phyloP scores from a whole-genome alignment of 352 stramenopile genomes.

The Globisporangium middletonii region DNA sequence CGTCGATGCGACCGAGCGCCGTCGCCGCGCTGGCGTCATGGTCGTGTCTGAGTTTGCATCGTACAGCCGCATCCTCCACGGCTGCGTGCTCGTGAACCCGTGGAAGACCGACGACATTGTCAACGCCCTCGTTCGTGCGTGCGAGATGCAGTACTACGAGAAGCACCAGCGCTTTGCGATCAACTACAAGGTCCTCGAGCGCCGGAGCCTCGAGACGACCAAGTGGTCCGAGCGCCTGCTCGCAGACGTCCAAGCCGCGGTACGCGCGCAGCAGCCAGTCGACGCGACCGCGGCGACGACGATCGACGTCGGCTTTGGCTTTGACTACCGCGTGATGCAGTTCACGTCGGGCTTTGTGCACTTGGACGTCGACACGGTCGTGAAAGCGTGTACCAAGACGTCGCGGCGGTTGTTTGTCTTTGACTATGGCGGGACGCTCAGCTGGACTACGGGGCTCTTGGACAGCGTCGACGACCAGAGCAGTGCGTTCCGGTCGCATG shows the following conservation, averaged over 20 bases:
- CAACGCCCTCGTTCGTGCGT: constrained; percentile 50
- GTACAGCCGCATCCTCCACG: constrained; percentile 94
- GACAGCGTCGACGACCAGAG: constrained; percentile 41
- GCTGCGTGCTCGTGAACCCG: constrained; percentile 96
- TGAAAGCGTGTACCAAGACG: constrained; percentile 65
- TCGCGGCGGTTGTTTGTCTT: constrained; percentile 91
- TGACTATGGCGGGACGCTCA: constrained; percentile 97
- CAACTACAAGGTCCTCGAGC: constrained; percentile 86
- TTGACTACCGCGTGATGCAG: constrained; percentile 94
- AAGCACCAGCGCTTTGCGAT: constrained; percentile 65
- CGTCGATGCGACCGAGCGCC: constrained; percentile 12
- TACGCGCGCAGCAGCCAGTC: constrained; percentile 29
- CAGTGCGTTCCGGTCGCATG: background rate
- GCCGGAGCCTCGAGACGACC: constrained; percentile 47
- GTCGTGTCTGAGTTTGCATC: constrained; percentile 97
- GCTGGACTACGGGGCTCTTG: constrained; percentile 55
- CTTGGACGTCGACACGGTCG: constrained; percentile 87
- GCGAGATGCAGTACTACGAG: constrained; percentile 73
- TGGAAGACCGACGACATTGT: constrained; percentile 93
- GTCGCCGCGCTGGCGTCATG: constrained; percentile 71
- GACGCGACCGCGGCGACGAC: constrained; percentile 71
- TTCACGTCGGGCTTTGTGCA: constrained; percentile 93
- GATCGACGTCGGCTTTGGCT: constrained; percentile 90
- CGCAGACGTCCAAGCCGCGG: constrained; percentile 89
- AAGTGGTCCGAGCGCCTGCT: constrained; percentile 95